These are phyloP conservation scores for Parsonsia alboflavescens DNA, from an alignment of 257 asterid genomes.

Conservation along the genomic window DNA sequence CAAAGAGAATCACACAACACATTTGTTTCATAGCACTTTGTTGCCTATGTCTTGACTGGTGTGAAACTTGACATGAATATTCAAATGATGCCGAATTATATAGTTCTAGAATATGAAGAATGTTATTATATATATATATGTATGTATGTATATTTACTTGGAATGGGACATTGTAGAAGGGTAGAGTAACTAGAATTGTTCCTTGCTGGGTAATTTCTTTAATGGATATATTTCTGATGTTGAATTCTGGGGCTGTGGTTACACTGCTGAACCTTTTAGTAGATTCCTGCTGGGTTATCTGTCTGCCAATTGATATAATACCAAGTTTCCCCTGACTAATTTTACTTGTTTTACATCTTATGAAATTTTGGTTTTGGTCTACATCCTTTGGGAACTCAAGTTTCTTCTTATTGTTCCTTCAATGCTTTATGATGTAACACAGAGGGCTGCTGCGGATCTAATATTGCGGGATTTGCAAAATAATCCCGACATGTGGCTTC, in stretches of 20 bases:
- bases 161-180: not conserved
- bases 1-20: not conserved
- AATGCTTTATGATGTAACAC: slow-evolving; percentile 15
- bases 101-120: not conserved
- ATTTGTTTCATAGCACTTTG: no score
- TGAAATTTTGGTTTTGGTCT: not conserved
- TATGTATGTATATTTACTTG: not conserved
- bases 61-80: not conserved
- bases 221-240: not conserved
- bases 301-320: not conserved
- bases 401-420: slow-evolving; percentile 1
- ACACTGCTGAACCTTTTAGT: not conserved
- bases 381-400: not conserved
- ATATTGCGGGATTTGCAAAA: slow-evolving; percentile 91
- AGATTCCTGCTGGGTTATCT: not conserved
- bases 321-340: not conserved
- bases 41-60: not conserved
- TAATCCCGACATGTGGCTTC: slow-evolving; percentile 98
- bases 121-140: not conserved
- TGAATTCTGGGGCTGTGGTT: not conserved
- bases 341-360: not conserved
- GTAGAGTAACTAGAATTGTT: not conserved
- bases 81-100: not conserved
- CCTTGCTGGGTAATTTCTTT: not conserved
- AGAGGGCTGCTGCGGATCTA: slow-evolving; percentile 92